These are phyloP conservation scores for Daedaleopsis nitida DNA, from an alignment of 768 basidiomycete species.

Conservation along the genomic window DNA sequence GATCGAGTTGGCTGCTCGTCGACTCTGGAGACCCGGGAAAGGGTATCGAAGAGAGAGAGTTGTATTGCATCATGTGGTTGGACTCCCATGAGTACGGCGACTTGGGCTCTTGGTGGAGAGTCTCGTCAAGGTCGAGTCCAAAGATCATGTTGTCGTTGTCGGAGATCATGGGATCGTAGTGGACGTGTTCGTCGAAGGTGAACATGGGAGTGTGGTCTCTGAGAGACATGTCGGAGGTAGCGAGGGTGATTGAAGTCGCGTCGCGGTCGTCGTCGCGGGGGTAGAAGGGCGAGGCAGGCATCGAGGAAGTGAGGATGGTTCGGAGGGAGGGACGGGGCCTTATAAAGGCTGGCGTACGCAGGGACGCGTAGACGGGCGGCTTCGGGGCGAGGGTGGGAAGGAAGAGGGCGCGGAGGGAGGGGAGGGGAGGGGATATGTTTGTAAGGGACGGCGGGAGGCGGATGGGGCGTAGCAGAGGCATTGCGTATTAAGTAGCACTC, in stretches of 20 bases:
- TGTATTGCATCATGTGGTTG: constrained; percentile 36
- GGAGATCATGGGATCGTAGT: constrained; percentile 36
- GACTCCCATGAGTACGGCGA: constrained; percentile 40
- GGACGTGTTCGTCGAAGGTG: constrained; percentile 27
- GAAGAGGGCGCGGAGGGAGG: constrained; percentile 30
- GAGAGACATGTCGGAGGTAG: constrained; percentile 30
- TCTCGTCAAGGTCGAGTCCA: constrained; percentile 61
- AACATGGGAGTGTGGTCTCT: constrained; percentile 31
- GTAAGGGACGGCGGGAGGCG: constrained; percentile 33
- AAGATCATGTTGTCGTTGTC: constrained; percentile 60
- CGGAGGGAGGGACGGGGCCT: constrained; percentile 30
- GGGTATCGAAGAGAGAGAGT: constrained; percentile 40
- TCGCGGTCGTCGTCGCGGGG: constrained; percentile 42
- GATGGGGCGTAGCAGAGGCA: constrained; percentile 34
- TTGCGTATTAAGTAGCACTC: constrained; percentile 26
- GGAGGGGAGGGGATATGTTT: constrained; percentile 47
- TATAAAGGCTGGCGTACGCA: constrained; percentile 41
- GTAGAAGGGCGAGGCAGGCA: constrained; percentile 32
- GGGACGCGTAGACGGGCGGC: constrained; percentile 24
- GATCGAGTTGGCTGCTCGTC: constrained; percentile 42
- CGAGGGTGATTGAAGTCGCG: constrained; percentile 35
- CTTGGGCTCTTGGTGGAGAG: constrained; percentile 29
- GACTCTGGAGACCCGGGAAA: constrained; percentile 43
- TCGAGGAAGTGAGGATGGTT: constrained; percentile 25
- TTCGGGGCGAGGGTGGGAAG: constrained; percentile 21